Conservation (phyloP, 179 eudicot genomes). For the Corrigiola litoralis region DNA sequence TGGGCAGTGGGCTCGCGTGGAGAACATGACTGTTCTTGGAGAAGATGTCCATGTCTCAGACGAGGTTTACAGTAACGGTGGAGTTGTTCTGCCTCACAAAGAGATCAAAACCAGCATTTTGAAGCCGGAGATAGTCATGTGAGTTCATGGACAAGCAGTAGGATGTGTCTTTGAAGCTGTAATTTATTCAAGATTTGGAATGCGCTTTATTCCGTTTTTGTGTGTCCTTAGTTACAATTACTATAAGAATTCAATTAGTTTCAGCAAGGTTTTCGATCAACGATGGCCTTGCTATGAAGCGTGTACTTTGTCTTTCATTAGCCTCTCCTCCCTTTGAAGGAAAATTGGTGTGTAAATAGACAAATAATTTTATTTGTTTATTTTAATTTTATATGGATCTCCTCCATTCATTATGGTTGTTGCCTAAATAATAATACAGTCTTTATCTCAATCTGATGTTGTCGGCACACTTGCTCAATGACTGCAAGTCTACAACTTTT, state of each 20-base stretch:
- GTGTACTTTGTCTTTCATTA: slow-evolving; percentile 3
- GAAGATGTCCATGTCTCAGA: slow-evolving; percentile 92
- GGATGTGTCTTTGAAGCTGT: slow-evolving; percentile 13
- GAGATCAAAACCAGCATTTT: slow-evolving; percentile 87
- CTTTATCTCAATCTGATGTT: neutral
- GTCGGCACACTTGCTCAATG: no score
- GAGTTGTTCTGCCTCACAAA: slow-evolving; percentile 93
- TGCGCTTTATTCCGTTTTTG: neutral
- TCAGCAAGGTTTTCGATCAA: slow-evolving; percentile 3
- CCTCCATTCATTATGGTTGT: neutral
- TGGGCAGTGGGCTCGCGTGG: slow-evolving; percentile 91
- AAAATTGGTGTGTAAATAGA: slow-evolving; percentile 18
- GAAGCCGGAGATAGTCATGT: slow-evolving; percentile 96
- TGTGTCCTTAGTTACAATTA: slow-evolving; percentile 3
- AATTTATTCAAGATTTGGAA: slow-evolving; percentile 15
- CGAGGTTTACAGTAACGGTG: slow-evolving; percentile 88
- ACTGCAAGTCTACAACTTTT: no score
- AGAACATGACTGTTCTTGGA: slow-evolving; percentile 90
- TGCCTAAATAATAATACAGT: neutral
- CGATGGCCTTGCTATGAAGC: neutral
- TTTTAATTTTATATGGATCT: neutral
- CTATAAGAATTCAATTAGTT: neutral
- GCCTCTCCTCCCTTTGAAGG: neutral
- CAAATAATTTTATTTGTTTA: slow-evolving; percentile 15
- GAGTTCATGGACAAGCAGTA: slow-evolving; percentile 23